phyloP scores from a whole-genome alignment of 2,329 filamentous ascomycete species.

The Fusarium sp. region DNA sequence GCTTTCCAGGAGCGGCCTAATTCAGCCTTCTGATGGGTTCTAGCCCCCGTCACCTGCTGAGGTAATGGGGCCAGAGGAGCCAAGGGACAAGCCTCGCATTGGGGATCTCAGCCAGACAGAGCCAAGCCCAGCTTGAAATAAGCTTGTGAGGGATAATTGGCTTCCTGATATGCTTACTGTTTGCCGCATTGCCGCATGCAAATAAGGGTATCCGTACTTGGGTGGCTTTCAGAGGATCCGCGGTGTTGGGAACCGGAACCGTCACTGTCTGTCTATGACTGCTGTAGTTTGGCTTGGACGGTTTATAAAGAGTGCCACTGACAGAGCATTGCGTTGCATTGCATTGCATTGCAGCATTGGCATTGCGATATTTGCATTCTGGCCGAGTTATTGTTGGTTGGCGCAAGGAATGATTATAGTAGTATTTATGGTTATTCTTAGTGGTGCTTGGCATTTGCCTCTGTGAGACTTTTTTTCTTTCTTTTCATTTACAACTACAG shows the following conservation, averaged over 20 bases:
- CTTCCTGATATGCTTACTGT: slow-evolving; percentile 28
- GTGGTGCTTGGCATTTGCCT: slow-evolving; percentile 7
- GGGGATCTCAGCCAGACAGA: neutral
- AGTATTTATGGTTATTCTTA: slow-evolving; percentile 7
- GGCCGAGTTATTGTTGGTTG: neutral
- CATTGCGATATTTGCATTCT: slow-evolving; percentile 17
- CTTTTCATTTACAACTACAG: neutral
- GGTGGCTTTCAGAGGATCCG: neutral
- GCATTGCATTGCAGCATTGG: neutral
- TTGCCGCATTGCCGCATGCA: slow-evolving; percentile 30
- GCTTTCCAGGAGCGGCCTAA: slow-evolving; percentile 26
- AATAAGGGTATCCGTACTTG: slow-evolving; percentile 13
- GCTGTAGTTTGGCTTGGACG: neutral
- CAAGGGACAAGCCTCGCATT: neutral
- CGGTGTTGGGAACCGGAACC: neutral
- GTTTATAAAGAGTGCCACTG: neutral
- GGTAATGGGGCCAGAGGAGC: slow-evolving; percentile 11
- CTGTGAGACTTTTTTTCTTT: neutral
- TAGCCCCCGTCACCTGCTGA: slow-evolving; percentile 24
- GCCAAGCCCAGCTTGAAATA: slow-evolving; percentile 20
- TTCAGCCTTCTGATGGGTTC: slow-evolving; percentile 19
- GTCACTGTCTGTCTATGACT: neutral
- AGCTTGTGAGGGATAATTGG: slow-evolving; percentile 24
- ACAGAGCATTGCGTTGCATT: neutral
- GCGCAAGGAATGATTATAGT: neutral